Evolutionary conservation across 2,329 filamentous ascomycete genomes (phyloP), one percentile per base, ranked within the genome.

Genomic region (Beauveria varroae): DNA sequence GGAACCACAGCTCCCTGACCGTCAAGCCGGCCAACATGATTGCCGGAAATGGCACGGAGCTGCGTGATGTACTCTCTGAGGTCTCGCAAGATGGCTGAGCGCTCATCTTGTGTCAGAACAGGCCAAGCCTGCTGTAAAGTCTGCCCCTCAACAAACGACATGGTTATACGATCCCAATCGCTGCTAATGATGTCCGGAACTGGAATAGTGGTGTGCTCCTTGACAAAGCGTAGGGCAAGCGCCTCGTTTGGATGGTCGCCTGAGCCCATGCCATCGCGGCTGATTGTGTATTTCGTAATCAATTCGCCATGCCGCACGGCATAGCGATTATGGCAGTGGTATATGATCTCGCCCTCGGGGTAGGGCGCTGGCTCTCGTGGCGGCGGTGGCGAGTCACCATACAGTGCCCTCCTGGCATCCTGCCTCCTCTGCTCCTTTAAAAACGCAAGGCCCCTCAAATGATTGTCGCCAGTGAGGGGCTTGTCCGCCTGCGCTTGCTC

Each of bases 131-230:
- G 50, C 43, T 65, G 37, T 30, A 69, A 60, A 20, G 68, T 67
- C n/a, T 69, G 64, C 1, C 70, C 69, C 18, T 68, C 62, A 1
- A 72, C 46, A 18, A 66, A 67, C 49, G 67, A 62, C 69, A 68
- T 66, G 3, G 67, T 68, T 9, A 71, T 62, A 41, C 68, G 68
- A 56, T 69, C 67, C 65, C 62, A 71, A 1, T 66, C 67, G 22
- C 67, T 68, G 44, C 65, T 65, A 6, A 69, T 60, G n/a, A 71
- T 65, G 8, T 66, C 53, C 0, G 69, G 69, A 0, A 71, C 68
- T 0, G 69, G 68, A 0, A 72, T 71, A 0, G 65, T 65, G 0
- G 68, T 71, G 3, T 69, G 7, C n/a, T 30, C 63, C 5, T 64
- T 64, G 24, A 68, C 53, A 40, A 69, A 68, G 1, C 54, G 43